Conservation (phyloP, 805 yeast species). For the Metschnikowia sp. region DNA sequence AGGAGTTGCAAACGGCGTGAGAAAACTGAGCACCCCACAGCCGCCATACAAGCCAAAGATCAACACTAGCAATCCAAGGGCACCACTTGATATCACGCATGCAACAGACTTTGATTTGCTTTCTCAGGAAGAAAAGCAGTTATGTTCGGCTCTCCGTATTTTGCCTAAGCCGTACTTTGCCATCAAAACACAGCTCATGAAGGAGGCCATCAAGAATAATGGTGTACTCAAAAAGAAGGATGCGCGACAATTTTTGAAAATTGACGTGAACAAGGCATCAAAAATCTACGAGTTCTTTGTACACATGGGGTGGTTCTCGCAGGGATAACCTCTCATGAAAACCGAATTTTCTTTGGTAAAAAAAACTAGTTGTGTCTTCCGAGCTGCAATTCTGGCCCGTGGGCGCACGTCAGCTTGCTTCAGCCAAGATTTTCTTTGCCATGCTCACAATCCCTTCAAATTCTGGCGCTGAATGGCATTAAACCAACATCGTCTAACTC, state of each 20-base stretch:
- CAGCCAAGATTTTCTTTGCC: too few species aligned
- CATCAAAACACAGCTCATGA: slow-evolving; percentile 82
- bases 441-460: too few species aligned
- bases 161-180: slow-evolving; percentile 93
- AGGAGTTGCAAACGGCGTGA: slow-evolving; percentile 15
- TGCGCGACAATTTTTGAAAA: slow-evolving; percentile 78
- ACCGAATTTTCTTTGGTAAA: too few species aligned
- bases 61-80: slow-evolving; percentile 37
- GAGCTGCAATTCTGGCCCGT: too few species aligned
- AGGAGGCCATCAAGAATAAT: slow-evolving; percentile 81
- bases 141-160: slow-evolving; percentile 80
- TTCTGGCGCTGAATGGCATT: too few species aligned
- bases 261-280: slow-evolving; percentile 83
- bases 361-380: too few species aligned
- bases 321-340: slow-evolving; percentile 17
- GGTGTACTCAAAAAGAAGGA: slow-evolving; percentile 80
- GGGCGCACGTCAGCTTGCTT: too few species aligned
- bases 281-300: slow-evolving; percentile 91
- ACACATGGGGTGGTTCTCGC: slow-evolving; percentile 81
- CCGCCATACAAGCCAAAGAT: slow-evolving; percentile 43
- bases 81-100: slow-evolving; percentile 65
- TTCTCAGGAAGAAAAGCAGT: slow-evolving; percentile 80
- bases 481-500: too few species aligned
- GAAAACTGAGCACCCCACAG: slow-evolving; percentile 30
- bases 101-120: slow-evolving; percentile 80